Evolutionary conservation across 2,329 filamentous ascomycete genomes (phyloP).

Genomic region (Ascochyta lentis): DNA sequence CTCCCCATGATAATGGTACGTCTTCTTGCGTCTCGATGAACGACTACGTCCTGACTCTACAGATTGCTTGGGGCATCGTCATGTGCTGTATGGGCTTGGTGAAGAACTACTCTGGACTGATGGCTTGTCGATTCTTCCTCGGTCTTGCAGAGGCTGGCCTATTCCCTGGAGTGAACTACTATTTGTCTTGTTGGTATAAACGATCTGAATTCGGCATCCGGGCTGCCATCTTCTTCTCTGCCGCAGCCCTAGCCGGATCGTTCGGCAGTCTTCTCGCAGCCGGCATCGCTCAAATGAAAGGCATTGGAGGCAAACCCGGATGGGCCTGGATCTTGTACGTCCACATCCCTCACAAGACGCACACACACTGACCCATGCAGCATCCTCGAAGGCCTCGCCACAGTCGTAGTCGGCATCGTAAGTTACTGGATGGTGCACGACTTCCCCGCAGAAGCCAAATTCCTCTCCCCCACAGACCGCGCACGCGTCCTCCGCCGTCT

Average conservation of each 20-base stretch:
- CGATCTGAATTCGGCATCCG: slow-evolving; percentile 80
- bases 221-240: slow-evolving; percentile 83
- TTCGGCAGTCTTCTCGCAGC: slow-evolving; percentile 78
- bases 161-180: slow-evolving; percentile 72
- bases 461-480: slow-evolving; percentile 74
- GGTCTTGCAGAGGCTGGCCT: slow-evolving; percentile 77
- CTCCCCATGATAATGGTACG: slow-evolving; percentile 78
- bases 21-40: neutral
- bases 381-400: slow-evolving; percentile 72
- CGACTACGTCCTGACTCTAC: neutral
- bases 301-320: slow-evolving; percentile 58
- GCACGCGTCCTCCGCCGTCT: slow-evolving; percentile 75
- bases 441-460: slow-evolving; percentile 75
- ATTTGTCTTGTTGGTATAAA: slow-evolving; percentile 84
- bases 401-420: slow-evolving; percentile 69
- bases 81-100: slow-evolving; percentile 75
- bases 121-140: slow-evolving; percentile 70
- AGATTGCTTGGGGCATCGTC: slow-evolving; percentile 63
- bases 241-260: slow-evolving; percentile 78
- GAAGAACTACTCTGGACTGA: slow-evolving; percentile 67
- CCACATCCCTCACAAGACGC: neutral
- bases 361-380: slow-evolving; percentile 16
- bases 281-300: slow-evolving; percentile 73
- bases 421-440: slow-evolving; percentile 80
- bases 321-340: slow-evolving; percentile 55